phyloP scores from a whole-genome alignment of 768 basidiomycete genomes.

The Mycena leptocephala region DNA sequence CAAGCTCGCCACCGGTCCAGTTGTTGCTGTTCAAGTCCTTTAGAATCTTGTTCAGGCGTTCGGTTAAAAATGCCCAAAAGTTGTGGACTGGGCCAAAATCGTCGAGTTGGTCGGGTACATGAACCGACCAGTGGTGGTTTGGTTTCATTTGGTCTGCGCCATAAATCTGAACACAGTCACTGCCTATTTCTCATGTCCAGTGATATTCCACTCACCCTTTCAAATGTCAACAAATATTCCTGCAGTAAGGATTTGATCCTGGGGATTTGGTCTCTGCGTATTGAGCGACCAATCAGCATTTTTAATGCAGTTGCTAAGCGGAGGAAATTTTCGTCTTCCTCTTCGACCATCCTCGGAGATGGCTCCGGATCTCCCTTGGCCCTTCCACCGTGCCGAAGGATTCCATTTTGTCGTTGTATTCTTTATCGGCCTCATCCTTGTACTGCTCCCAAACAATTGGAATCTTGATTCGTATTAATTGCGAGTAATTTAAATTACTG shows the following conservation, averaged over 20 bases:
- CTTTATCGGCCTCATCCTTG: no score
- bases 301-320: constrained; percentile 32
- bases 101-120: constrained; percentile 38
- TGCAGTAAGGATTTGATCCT: not conserved
- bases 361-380: not conserved
- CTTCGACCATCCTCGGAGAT: constrained; percentile 14
- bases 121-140: constrained; percentile 46
- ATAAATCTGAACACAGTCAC: constrained; percentile 39
- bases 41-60: constrained; percentile 47
- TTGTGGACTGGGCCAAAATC: constrained; percentile 47
- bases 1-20: constrained; percentile 42
- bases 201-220: not conserved
- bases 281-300: constrained; percentile 20
- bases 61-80: constrained; percentile 48
- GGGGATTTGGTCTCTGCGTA: not conserved
- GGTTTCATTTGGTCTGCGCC: constrained; percentile 42
- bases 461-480: constrained; percentile 23
- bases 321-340: constrained; percentile 32
- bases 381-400: not conserved
- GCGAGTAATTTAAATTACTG: not conserved
- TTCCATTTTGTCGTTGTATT: no score
- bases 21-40: constrained; percentile 47
- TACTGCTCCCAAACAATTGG: constrained; percentile 38
- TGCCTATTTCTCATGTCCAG: not conserved
- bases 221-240: not conserved